Evolutionary conservation across 352 stramenopile species (phyloP), one percentile per base, ranked within the genome.

Genomic region (Phytophthora boehmeriae): DNA sequence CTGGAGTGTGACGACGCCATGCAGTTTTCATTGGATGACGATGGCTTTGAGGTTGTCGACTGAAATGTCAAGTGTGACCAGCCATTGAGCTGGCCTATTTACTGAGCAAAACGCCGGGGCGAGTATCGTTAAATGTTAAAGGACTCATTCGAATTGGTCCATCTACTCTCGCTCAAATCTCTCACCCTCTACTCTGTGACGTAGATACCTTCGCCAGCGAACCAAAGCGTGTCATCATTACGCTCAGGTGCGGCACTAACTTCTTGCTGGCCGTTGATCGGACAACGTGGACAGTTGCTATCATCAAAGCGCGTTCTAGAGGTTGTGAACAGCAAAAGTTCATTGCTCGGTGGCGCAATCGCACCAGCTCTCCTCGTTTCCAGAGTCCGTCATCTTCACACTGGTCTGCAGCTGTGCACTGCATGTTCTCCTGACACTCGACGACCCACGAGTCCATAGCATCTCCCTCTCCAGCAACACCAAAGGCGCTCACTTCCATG

Each of bases 231-330:
- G 48, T 69, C 62, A 32, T 83, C 79, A n/a, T 67, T 60, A 47
- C 73, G 77, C 14, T 73, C 64, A n/a, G 71, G 58, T 30, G 56
- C 80, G 0, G 77, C 77, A 57, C 82, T 93, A 38, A 95, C 86
- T 71, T 95, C 82, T 62, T 95, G 86, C 66, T 95, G 86, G 17
- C 86, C 86, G 58, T 92, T 91, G 65, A 95, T 95, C 44, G 86
- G 86, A 54, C 86, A 95, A 23, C 69, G 75, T 16, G 84, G 84
- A 45, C 86, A 95, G 65, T 95, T 95, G 32, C 58, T 86, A 71
- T 92, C 73, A 59, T 95, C 79, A 56, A 92, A 95, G 17, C 82
- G 78, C 34, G 66, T 60, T 27, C 39, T 66, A 14, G 71, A 65
- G 32, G 74, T 80, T 22, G 84, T 92, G 45, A 58, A 45, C 23